Evolutionary conservation across 2,329 filamentous ascomycete genomes (phyloP).

Genomic region (Fusarium sp.): DNA sequence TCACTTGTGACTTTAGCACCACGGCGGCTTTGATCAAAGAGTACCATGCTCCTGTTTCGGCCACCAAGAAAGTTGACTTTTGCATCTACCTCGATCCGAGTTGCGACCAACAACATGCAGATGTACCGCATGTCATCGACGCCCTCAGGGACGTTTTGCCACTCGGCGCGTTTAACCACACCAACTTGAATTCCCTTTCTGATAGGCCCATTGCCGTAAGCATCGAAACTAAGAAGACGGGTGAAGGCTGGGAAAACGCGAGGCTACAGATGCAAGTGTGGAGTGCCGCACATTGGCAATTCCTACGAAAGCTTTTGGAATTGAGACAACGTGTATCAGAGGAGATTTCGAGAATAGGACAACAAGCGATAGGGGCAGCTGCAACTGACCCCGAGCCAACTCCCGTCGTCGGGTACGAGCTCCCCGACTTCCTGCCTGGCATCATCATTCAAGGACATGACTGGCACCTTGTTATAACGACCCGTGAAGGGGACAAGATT

Average conservation of each 20-base stretch:
- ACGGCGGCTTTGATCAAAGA: slow-evolving; percentile 3
- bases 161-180: not conserved
- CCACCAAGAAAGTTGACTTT: slow-evolving; percentile 6
- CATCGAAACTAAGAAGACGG: slow-evolving; percentile 15
- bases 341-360: not conserved
- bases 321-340: not conserved
- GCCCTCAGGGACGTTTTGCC: not conserved
- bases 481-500: slow-evolving; percentile 5
- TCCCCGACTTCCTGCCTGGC: slow-evolving; percentile 6
- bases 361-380: not conserved
- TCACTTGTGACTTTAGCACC: not conserved
- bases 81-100: not conserved
- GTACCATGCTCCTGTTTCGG: not conserved
- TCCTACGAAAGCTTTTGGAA: not conserved
- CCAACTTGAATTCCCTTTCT: not conserved
- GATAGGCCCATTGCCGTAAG: slow-evolving; percentile 9
- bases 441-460: slow-evolving; percentile 1
- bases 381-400: not conserved
- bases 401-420: not conserved
- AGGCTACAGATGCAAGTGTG: slow-evolving; percentile 20
- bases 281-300: slow-evolving; percentile 19
- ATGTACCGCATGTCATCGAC: not conserved
- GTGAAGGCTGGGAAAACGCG: slow-evolving; percentile 18
- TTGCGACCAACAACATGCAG: not conserved
- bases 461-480: slow-evolving; percentile 16